These are phyloP conservation scores for Mortierella sp. DNA, from an alignment of 371 early-diverging fungal species.

Conservation along the genomic window DNA sequence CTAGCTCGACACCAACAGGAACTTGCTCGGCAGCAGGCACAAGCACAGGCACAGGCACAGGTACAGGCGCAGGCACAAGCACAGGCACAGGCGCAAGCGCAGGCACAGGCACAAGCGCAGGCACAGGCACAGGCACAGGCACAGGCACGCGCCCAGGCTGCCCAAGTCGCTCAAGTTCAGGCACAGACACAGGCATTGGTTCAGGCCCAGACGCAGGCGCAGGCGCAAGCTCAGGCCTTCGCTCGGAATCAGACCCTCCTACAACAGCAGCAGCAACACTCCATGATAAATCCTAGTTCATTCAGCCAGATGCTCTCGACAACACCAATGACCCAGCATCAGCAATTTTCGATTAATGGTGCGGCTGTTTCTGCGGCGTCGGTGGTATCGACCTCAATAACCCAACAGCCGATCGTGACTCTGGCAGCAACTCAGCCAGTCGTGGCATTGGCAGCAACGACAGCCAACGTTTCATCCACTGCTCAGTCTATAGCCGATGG, in stretches of 20 bases:
- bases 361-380: too few species aligned
- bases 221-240: slow-evolving; percentile 17
- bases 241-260: slow-evolving; percentile 8
- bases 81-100: neutral
- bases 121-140: slow-evolving; percentile 1
- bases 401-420: too few species aligned
- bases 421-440: too few species aligned
- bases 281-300: neutral
- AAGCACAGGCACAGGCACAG: neutral
- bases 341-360: too few species aligned
- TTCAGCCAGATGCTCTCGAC: too few species aligned
- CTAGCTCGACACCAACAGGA: slow-evolving; percentile 2
- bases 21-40: slow-evolving; percentile 4
- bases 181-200: slow-evolving; percentile 13
- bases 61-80: slow-evolving; percentile 6
- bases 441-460: too few species aligned
- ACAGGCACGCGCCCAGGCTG: slow-evolving; percentile 27
- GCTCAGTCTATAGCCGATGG: too few species aligned
- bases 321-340: too few species aligned
- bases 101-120: neutral
- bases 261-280: slow-evolving; percentile 21
- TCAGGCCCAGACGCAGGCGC: slow-evolving; percentile 18
- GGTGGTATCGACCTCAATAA: too few species aligned
- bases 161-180: too few species aligned
- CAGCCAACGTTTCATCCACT: too few species aligned